Percentiles rank a stretch among this genome's conserved stretches.
phyloP scores from a whole-genome alignment of 1,139 yeast genomes.

The Sugiyamaella sp. region DNA sequence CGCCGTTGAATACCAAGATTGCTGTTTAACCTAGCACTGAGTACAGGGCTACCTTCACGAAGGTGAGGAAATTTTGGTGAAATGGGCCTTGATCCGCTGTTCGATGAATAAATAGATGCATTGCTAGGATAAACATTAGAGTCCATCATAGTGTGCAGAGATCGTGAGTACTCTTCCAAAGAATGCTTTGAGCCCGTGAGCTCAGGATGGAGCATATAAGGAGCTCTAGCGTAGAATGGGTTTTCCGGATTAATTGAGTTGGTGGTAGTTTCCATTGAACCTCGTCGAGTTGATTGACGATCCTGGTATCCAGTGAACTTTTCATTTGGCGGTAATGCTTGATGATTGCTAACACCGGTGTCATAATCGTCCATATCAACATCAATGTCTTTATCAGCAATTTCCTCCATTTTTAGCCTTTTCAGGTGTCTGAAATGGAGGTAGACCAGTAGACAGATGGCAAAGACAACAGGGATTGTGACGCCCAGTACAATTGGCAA shows the following conservation, averaged over 20 bases:
- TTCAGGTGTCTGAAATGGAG: conserved; percentile 42
- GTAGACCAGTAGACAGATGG: conserved; percentile 38
- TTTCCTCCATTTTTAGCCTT: conserved; percentile 43
- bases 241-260: conserved; percentile 23
- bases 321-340: conserved; percentile 9
- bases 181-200: conserved; percentile 31
- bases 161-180: conserved; percentile 34
- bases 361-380: conserved; percentile 38
- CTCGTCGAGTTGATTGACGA: conserved; percentile 11
- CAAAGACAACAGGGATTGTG: conserved; percentile 43
- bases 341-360: conserved; percentile 5
- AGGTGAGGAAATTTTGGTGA: conserved; percentile 15
- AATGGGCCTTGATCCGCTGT: conserved; percentile 9
- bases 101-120: conserved; percentile 27
- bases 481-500: conserved; percentile 47
- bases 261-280: conserved; percentile 19
- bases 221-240: conserved; percentile 31
- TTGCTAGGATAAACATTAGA: conserved; percentile 26
- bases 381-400: conserved; percentile 41
- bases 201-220: conserved; percentile 32
- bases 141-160: conserved; percentile 30
- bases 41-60: neutral
- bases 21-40: neutral
- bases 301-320: conserved; percentile 10
- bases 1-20: conserved; percentile 6